These are phyloP conservation scores for Venturia effusa DNA, from an alignment of 2,329 filamentous ascomycete genomes.

Conservation along the genomic window DNA sequence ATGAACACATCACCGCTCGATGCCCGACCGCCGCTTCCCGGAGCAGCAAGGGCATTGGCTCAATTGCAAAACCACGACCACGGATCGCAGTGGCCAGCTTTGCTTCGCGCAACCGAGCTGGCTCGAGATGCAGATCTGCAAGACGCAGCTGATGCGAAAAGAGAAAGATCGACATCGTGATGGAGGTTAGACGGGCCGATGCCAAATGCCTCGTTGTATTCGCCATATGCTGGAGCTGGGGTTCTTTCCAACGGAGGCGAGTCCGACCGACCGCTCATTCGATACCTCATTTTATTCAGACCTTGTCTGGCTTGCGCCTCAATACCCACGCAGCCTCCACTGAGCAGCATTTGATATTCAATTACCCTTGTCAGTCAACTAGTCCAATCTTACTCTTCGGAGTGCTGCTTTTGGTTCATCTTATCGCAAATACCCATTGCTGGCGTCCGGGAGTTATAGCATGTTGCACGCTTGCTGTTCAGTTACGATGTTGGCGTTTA, in stretches of 20 bases:
- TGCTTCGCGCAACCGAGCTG: constrained; percentile 27
- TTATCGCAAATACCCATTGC: no score
- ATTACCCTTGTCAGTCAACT: no score
- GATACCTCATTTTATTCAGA: not conserved
- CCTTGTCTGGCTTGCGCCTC: not conserved
- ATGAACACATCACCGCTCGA: constrained; percentile 18
- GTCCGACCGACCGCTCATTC: not conserved
- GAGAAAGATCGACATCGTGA: constrained; percentile 4
- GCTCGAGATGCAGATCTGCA: constrained; percentile 22
- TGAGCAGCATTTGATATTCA: no score
- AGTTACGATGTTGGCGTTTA: no score
- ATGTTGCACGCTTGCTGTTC: no score
- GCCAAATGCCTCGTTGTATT: constrained; percentile 12
- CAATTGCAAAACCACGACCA: constrained; percentile 14
- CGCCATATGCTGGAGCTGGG: not conserved
- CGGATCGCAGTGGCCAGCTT: constrained; percentile 23
- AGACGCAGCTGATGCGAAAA: not conserved
- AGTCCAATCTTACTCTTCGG: no score
- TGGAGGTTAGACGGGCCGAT: not conserved
- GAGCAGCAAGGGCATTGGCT: constrained; percentile 2
- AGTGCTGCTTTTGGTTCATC: no score
- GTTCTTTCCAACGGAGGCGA: not conserved
- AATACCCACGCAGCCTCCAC: not conserved
- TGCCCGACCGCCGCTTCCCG: constrained; percentile 10
- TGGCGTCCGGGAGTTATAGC: no score